Evolutionary conservation across 2,329 filamentous ascomycete species (phyloP).

Genomic region (Aspergillus uvarum): DNA sequence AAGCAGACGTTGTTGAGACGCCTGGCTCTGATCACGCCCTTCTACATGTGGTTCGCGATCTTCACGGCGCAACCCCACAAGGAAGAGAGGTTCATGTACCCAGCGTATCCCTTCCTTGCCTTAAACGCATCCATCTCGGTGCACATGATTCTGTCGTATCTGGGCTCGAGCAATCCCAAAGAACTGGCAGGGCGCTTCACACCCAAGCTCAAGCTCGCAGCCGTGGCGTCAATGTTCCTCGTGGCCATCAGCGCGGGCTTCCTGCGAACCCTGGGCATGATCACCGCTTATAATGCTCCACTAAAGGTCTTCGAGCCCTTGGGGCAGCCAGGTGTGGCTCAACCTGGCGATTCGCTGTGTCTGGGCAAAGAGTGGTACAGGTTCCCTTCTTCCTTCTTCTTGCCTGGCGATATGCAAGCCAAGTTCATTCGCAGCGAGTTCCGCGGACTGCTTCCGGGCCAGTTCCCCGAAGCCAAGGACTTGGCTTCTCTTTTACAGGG

Average conservation of each 20-base stretch:
- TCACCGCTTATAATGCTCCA: slow-evolving; percentile 81
- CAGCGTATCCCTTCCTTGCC: slow-evolving; percentile 84
- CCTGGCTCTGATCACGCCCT: slow-evolving; percentile 75
- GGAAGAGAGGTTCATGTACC: slow-evolving; percentile 98
- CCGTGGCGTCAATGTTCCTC: slow-evolving; percentile 62
- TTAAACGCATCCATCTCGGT: slow-evolving; percentile 83
- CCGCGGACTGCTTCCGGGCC: slow-evolving; percentile 80
- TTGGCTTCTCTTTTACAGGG: slow-evolving; percentile 75
- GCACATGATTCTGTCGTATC: slow-evolving; percentile 73
- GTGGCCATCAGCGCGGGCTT: slow-evolving; percentile 65
- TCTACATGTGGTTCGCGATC: slow-evolving; percentile 91
- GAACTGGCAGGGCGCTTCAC: slow-evolving; percentile 71
- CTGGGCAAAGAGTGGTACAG: slow-evolving; percentile 98
- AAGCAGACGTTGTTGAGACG: slow-evolving; percentile 72
- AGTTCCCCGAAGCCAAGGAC: slow-evolving; percentile 73
- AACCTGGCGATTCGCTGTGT: slow-evolving; percentile 71
- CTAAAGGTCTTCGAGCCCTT: slow-evolving; percentile 59
- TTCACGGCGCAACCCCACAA: slow-evolving; percentile 95
- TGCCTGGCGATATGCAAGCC: slow-evolving; percentile 77
- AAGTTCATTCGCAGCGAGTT: slow-evolving; percentile 94
- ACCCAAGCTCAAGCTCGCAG: slow-evolving; percentile 67
- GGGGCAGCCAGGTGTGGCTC: slow-evolving; percentile 52
- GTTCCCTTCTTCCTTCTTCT: slow-evolving; percentile 88
- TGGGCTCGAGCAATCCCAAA: slow-evolving; percentile 69
- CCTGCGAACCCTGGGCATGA: slow-evolving; percentile 72